phyloP scores from a whole-genome alignment of 345 rosid species.

The Rhizophora apiculata region DNA sequence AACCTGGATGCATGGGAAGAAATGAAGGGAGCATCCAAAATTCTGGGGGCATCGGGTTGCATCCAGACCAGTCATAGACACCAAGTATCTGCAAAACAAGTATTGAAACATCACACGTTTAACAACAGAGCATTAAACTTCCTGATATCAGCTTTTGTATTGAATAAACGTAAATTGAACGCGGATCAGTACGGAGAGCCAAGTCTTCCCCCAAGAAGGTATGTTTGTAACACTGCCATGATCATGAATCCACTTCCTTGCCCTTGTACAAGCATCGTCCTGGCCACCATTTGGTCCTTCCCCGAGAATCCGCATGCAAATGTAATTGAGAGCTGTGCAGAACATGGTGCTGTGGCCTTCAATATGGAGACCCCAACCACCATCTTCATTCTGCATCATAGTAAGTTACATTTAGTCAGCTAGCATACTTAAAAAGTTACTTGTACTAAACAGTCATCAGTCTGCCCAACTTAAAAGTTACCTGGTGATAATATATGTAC shows the following conservation, averaged over 20 bases:
- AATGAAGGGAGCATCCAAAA: constrained; percentile 17
- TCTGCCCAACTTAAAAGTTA: neutral
- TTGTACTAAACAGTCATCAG: neutral
- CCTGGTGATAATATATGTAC: constrained; percentile 22
- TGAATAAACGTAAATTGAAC: neutral
- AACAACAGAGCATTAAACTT: neutral
- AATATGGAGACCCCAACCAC: constrained; percentile 28
- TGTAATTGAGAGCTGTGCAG: constrained; percentile 23
- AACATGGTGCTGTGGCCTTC: constrained; percentile 30
- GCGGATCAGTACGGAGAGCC: constrained; percentile 20
- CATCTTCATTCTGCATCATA: constrained; percentile 22
- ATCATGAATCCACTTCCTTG: constrained; percentile 24
- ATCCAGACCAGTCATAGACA: constrained; percentile 16
- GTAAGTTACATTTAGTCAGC: neutral
- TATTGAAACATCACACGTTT: too few relatives aligned
- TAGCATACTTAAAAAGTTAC: neutral
- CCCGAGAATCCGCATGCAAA: constrained; percentile 22
- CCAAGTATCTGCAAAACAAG: constrained; percentile 15
- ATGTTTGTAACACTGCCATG: constrained; percentile 25
- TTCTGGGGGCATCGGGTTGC: constrained; percentile 31
- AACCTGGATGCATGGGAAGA: constrained; percentile 23
- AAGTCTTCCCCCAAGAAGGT: constrained; percentile 30
- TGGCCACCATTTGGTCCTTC: constrained; percentile 20
- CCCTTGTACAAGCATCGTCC: constrained; percentile 20
- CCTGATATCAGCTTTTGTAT: too few relatives aligned